phyloP scores from a whole-genome alignment of 306 rosid species.

The Myrica gale region DNA sequence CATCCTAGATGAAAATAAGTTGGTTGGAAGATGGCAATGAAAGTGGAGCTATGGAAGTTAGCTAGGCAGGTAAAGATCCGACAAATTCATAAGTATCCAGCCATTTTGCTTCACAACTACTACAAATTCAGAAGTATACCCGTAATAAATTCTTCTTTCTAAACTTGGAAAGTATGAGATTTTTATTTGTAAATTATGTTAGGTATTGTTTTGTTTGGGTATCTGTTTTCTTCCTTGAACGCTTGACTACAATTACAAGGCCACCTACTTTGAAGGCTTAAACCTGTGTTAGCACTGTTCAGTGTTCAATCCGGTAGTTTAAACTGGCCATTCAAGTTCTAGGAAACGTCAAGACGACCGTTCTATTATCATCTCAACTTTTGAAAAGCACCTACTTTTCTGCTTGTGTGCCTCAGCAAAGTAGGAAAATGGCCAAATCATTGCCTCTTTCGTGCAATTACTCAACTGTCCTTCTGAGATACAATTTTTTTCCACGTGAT shows the following conservation, averaged over 20 bases:
- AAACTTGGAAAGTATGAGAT: not conserved
- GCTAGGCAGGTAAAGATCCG: too few relatives aligned
- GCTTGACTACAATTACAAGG: not conserved
- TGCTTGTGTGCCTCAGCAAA: conserved; percentile 14
- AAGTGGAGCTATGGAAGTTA: too few relatives aligned
- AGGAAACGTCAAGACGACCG: conserved; percentile 22
- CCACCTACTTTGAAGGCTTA: conserved; percentile 1
- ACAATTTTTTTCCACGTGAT: not conserved
- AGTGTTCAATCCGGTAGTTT: not conserved
- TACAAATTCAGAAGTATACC: too few relatives aligned
- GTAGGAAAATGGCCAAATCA: conserved; percentile 9
- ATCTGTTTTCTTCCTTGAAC: not conserved
- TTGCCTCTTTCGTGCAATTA: not conserved
- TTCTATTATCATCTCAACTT: conserved; percentile 20
- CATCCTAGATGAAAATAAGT: too few relatives aligned
- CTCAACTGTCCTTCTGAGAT: not conserved
- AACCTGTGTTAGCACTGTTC: not conserved
- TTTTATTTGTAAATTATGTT: not conserved
- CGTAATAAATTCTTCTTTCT: too few relatives aligned
- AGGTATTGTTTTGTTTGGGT: too few relatives aligned
- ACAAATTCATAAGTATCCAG: too few relatives aligned
- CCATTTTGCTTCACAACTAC: too few relatives aligned
- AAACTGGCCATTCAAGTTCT: not conserved
- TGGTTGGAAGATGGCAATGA: too few relatives aligned
- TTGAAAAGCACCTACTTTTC: conserved; percentile 32